Conservation (phyloP, 2,329 filamentous ascomycete species). For the Aspergillus sp. region DNA sequence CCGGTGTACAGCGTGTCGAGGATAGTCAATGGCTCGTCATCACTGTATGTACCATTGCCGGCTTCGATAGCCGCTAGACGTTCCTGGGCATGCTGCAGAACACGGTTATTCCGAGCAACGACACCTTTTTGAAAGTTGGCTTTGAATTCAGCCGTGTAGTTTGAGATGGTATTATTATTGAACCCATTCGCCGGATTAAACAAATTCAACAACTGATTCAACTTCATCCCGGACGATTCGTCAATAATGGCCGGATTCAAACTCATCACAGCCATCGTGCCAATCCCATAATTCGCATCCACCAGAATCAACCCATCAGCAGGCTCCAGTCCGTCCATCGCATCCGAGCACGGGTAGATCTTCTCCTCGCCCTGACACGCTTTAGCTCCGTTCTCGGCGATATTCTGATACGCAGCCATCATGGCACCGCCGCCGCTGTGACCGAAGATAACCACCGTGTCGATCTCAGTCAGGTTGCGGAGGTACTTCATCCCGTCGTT, state of each 20-base stretch:
- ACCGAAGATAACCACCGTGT: constrained; percentile 46
- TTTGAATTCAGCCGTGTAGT: constrained; percentile 10
- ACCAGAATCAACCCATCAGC: constrained; percentile 11
- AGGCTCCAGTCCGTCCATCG: constrained; percentile 5
- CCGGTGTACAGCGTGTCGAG: constrained; percentile 10
- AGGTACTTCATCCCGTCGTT: constrained; percentile 7
- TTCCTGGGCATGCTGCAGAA: constrained; percentile 4
- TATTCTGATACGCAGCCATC: constrained; percentile 14
- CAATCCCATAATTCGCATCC: constrained; percentile 13
- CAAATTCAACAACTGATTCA: constrained; percentile 6
- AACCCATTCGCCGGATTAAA: constrained; percentile 11
- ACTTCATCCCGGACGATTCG: constrained; percentile 4
- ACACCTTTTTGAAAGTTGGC: constrained; percentile 6
- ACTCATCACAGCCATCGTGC: constrained; percentile 12
- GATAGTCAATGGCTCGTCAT: constrained; percentile 15
- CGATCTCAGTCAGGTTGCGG: constrained; percentile 26
- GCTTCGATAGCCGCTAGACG: constrained; percentile 6
- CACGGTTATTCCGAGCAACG: constrained; percentile 7
- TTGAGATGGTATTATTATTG: constrained; percentile 3
- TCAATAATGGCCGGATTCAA: constrained; percentile 9
- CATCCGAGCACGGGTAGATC: constrained; percentile 10
- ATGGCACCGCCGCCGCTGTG: constrained; percentile 36
- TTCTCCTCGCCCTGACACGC: constrained; percentile 14
- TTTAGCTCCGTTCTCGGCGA: constrained; percentile 12
- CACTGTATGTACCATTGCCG: constrained; percentile 7